Evolutionary conservation across 2,329 filamentous ascomycete species (phyloP).

Genomic region (Chalara sp.): DNA sequence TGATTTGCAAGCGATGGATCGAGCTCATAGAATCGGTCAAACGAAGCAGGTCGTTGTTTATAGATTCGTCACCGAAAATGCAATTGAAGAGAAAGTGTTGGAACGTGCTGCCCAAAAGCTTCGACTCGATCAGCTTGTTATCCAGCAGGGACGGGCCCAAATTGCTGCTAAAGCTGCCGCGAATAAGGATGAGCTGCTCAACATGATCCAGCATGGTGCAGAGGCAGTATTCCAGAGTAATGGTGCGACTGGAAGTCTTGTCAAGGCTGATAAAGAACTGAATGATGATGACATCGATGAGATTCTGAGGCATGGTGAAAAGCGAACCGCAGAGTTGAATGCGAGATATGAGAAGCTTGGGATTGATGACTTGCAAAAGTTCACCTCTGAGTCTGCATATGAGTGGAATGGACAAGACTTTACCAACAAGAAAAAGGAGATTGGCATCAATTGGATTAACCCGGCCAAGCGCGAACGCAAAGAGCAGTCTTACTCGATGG

Average conservation of each 20-base stretch:
- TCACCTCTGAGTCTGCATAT: slow-evolving; percentile 93
- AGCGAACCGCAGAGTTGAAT: slow-evolving; percentile 82
- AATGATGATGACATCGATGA: slow-evolving; percentile 85
- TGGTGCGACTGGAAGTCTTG: slow-evolving; percentile 53
- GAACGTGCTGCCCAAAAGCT: slow-evolving; percentile 96
- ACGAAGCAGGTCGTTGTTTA: slow-evolving; percentile 98
- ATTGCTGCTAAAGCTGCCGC: slow-evolving; percentile 84
- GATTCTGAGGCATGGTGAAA: slow-evolving; percentile 80
- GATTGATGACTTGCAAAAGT: slow-evolving; percentile 95
- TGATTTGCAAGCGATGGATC: slow-evolving; percentile 97
- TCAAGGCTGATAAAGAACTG: slow-evolving; percentile 55
- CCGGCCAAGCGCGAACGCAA: slow-evolving; percentile 97
- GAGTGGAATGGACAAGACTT: slow-evolving; percentile 99
- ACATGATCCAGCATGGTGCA: slow-evolving; percentile 99
- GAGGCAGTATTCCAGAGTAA: slow-evolving; percentile 82
- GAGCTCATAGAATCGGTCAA: slow-evolving; percentile 95
- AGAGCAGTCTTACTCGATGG: slow-evolving; percentile 96
- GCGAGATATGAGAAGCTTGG: slow-evolving; percentile 95
- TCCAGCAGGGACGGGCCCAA: slow-evolving; percentile 93
- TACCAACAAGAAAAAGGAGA: slow-evolving; percentile 83
- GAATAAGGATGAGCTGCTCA: slow-evolving; percentile 91
- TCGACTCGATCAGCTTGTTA: slow-evolving; percentile 92
- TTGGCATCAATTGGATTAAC: slow-evolving; percentile 95
- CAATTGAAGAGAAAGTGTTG: slow-evolving; percentile 96
- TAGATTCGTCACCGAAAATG: slow-evolving; percentile 94